phyloP scores from a whole-genome alignment of 164 flowering plant genomes.

The grape (Vitis vinifera) region DNA sequence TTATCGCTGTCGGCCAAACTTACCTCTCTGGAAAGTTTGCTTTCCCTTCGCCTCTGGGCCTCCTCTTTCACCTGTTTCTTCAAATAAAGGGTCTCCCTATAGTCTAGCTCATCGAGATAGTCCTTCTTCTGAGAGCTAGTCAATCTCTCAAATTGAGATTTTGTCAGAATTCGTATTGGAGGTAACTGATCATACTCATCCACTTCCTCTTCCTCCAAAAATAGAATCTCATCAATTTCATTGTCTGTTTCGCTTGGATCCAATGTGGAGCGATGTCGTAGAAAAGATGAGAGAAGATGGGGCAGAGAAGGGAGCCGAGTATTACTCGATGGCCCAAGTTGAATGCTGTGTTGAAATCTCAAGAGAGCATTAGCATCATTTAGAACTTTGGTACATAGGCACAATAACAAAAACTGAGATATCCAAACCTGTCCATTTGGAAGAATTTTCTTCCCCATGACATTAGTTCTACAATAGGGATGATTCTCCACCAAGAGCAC shows the following conservation, averaged over 20 bases:
- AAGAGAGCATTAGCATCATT: constrained; percentile 68
- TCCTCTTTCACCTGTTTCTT: constrained; percentile 84
- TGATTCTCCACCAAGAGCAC: constrained; percentile 90
- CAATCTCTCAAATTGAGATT: constrained; percentile 65
- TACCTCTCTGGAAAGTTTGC: constrained; percentile 25
- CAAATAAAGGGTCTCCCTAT: constrained; percentile 82
- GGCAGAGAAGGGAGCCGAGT: constrained; percentile 77
- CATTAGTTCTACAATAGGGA: constrained; percentile 61
- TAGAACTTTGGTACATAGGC: constrained; percentile 77
- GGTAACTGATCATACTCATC: constrained; percentile 93
- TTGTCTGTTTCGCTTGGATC: constrained; percentile 27
- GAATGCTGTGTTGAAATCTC: constrained; percentile 59
- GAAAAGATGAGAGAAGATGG: constrained; percentile 84
- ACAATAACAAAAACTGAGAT: constrained; percentile 68
- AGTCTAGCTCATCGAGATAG: constrained; percentile 91
- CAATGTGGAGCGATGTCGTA: constrained; percentile 47
- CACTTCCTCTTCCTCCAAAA: constrained; percentile 51
- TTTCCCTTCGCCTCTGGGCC: constrained; percentile 34
- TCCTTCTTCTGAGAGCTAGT: constrained; percentile 62
- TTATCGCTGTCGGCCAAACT: constrained; percentile 26
- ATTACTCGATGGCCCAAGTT: constrained; percentile 45
- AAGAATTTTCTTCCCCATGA: constrained; percentile 69
- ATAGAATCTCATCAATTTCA: constrained; percentile 44
- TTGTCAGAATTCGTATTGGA: constrained; percentile 74
- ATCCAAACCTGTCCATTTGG: constrained; percentile 90